These are phyloP conservation scores for Rhizopogon vesiculosus DNA, from an alignment of 768 basidiomycete genomes.

Conservation along the genomic window DNA sequence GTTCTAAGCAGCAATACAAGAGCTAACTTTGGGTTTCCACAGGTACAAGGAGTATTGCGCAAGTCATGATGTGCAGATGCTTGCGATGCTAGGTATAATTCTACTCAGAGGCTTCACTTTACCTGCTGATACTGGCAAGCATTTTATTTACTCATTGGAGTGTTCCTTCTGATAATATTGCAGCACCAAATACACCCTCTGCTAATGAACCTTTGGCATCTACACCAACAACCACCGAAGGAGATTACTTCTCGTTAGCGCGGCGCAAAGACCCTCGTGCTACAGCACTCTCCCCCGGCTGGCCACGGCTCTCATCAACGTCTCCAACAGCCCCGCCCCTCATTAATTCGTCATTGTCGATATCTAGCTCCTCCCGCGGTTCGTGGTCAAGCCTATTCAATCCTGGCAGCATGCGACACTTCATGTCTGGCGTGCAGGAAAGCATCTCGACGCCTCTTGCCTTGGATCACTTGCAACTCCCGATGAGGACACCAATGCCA, in stretches of 20 bases:
- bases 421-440: conserved; percentile 60
- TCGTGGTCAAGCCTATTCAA: conserved; percentile 83
- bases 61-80: conserved; percentile 72
- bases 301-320: conserved; percentile 43
- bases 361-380: conserved; percentile 63
- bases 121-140: conserved; percentile 13
- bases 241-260: conserved; percentile 57
- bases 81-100: conserved; percentile 72
- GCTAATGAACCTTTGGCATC: conserved; percentile 12
- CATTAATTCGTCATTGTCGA: conserved; percentile 35
- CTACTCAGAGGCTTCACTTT: conserved; percentile 44
- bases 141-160: not conserved
- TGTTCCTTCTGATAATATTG: not conserved
- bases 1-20: not conserved
- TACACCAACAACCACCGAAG: conserved; percentile 24
- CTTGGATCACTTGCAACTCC: conserved; percentile 12
- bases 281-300: conserved; percentile 42
- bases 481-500: conserved; percentile 7
- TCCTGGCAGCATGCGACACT: conserved; percentile 59
- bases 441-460: conserved; percentile 35
- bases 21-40: conserved; percentile 1
- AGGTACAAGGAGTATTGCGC: conserved; percentile 41
- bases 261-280: conserved; percentile 32
- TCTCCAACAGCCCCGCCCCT: conserved; percentile 38
- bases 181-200: conserved; percentile 10